Conservation (phyloP, 495 filamentous ascomycete species). For the Penicillium argentinense region DNA sequence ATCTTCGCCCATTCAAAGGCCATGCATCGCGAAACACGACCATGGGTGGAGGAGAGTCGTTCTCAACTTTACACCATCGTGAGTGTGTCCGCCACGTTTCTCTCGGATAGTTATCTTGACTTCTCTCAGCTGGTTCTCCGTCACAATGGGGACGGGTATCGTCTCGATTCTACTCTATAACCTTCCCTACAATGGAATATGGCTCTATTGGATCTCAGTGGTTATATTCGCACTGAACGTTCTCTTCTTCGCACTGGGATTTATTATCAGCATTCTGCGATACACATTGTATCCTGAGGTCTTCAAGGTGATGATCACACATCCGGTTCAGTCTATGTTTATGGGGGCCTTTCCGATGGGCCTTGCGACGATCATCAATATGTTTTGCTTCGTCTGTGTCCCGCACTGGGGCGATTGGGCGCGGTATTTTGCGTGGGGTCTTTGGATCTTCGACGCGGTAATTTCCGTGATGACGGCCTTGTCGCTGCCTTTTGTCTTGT, state of each 20-base stretch:
- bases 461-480: conserved; percentile 51
- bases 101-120: not conserved
- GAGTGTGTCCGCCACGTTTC: not conserved
- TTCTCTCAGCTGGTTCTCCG: conserved; percentile 44
- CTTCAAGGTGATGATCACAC: conserved; percentile 54
- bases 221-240: conserved; percentile 57
- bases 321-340: conserved; percentile 61
- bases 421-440: conserved; percentile 43
- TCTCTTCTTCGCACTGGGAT: conserved; percentile 42
- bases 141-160: conserved; percentile 68
- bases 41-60: conserved; percentile 47
- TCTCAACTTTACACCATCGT: conserved; percentile 52
- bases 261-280: conserved; percentile 48
- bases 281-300: conserved; percentile 59
- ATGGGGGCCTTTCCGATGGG: conserved; percentile 64
- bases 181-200: conserved; percentile 54
- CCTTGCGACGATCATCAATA: conserved; percentile 60
- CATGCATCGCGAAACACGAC: conserved; percentile 25
- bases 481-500: conserved; percentile 58
- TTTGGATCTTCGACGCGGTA: conserved; percentile 61
- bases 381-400: conserved; percentile 55
- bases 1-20: not conserved
- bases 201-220: conserved; percentile 55
- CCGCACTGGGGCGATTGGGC: conserved; percentile 49
- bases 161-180: conserved; percentile 59